Evolutionary conservation across 768 basidiomycete genomes (phyloP), one percentile per base, ranked within the genome.

Genomic region (Auriscalpium vulgare): DNA sequence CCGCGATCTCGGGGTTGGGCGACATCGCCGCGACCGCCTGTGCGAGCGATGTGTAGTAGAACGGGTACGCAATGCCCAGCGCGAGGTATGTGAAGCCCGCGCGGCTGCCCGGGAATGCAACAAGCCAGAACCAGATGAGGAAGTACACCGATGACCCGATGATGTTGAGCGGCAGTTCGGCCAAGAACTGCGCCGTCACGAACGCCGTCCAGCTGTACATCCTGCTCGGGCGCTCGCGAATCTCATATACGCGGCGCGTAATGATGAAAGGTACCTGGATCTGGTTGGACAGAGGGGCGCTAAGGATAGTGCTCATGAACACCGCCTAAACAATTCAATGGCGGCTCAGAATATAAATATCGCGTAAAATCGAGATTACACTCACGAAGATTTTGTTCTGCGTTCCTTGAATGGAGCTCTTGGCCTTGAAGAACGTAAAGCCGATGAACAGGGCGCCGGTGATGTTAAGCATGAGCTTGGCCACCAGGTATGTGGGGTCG

Each of bases 71-170:
- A 47, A 80, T 54, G 23, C 67, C 68, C 37, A 69, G 61, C 45
- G 72, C 50, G 16, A 79, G 65, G 62, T 72, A 76, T 10, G 72
- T 69, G 63, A 68, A 78, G 2, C 71, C 75, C 0, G 68, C 74
- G 35, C 75, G 71, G 49, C 67, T 63, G 14, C 66, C 61, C 6
- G 66, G 63, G 59, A 70, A 73, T 4, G 74, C 75, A 50, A 78
- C 72, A 8, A 74, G 69, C 73, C 74, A 79, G 61, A 74, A 80
- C 77, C 77, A 81, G 65, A 74, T 75, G 47, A 73, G 46, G 65
- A 75, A 79, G 65, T 73, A 74, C 17, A 79, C 7, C 9, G 74
- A 68, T 0, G 73, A 71, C 8, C 66, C 66, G 44, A 72, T 14
- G 17, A 76, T 72, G 56, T 78, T 78, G 66, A 75, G 73, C 14